Conservation (phyloP, 2,329 filamentous ascomycete species). For the Myotisia sp. region DNA sequence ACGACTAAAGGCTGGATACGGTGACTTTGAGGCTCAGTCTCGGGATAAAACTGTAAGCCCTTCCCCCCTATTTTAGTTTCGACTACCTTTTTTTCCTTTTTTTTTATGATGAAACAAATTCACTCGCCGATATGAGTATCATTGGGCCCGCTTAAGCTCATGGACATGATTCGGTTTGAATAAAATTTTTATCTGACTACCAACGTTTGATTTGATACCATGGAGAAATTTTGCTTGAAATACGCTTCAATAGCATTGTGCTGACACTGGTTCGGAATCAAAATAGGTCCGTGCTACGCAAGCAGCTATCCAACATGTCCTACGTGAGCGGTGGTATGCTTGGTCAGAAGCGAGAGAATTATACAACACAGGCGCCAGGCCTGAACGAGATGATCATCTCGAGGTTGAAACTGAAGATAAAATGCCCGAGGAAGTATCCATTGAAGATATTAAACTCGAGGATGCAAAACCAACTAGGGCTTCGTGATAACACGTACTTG, state of each 20-base stretch:
- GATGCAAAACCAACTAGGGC: background rate
- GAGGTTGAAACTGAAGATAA: conserved; percentile 5
- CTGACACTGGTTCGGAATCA: too few species aligned
- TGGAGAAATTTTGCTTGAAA: too few species aligned
- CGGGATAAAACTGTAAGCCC: conserved; percentile 52
- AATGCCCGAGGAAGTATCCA: conserved; percentile 1
- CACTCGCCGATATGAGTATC: conserved; percentile 22
- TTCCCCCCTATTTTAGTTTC: conserved; percentile 3
- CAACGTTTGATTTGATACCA: too few species aligned
- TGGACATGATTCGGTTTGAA: conserved; percentile 13
- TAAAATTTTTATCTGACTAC: conserved; percentile 5
- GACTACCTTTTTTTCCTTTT: background rate
- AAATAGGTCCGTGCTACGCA: conserved; percentile 60
- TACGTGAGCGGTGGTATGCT: conserved; percentile 78
- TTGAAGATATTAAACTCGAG: conserved; percentile 6
- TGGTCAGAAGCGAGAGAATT: conserved; percentile 42
- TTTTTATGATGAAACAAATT: conserved; percentile 17
- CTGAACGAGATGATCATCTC: conserved; percentile 16
- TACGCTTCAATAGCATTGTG: too few species aligned
- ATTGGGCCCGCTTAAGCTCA: conserved; percentile 17
- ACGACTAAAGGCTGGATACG: conserved; percentile 57
- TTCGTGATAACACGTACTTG: too few species aligned
- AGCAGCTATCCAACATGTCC: conserved; percentile 64
- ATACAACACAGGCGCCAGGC: conserved; percentile 24
- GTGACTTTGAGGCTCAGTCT: conserved; percentile 49